Evolutionary conservation across 2,329 filamentous ascomycete species (phyloP).

Genomic region (Seiridium cupressi): DNA sequence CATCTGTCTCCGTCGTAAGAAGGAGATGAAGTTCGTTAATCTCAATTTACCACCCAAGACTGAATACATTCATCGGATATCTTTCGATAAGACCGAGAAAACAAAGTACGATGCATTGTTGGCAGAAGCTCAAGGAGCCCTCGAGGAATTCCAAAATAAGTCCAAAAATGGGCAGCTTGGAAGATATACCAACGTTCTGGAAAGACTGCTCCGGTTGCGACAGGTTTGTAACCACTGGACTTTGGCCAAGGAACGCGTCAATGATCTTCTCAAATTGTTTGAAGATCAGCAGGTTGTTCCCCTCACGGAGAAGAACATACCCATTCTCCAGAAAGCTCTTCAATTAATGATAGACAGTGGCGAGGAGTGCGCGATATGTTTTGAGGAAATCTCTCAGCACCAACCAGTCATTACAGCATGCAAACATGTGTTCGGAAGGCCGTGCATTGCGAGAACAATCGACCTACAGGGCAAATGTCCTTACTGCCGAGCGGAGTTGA

Average conservation of each 20-base stretch:
- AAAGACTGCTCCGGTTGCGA: constrained; percentile 77
- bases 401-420: constrained; percentile 81
- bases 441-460: constrained; percentile 74
- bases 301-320: constrained; percentile 69
- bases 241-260: constrained; percentile 72
- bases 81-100: constrained; percentile 71
- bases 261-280: constrained; percentile 67
- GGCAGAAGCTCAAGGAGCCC: constrained; percentile 71
- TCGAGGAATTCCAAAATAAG: constrained; percentile 56
- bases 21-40: constrained; percentile 87
- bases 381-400: constrained; percentile 60
- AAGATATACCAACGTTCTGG: constrained; percentile 73
- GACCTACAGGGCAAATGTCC: constrained; percentile 78
- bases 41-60: constrained; percentile 74
- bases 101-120: constrained; percentile 75
- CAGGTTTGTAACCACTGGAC: constrained; percentile 91
- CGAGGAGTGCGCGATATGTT: constrained; percentile 81
- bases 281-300: constrained; percentile 66
- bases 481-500: constrained; percentile 72
- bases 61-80: constrained; percentile 74
- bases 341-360: constrained; percentile 75
- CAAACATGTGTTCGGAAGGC: constrained; percentile 74
- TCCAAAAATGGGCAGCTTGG: constrained; percentile 42
- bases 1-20: constrained; percentile 77
- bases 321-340: constrained; percentile 71